A percentile compares a stretch with the other conserved stretches of the same genome.
Conservation (phyloP, 352 stramenopile species). For the Saprolegnia parasitica region DNA sequence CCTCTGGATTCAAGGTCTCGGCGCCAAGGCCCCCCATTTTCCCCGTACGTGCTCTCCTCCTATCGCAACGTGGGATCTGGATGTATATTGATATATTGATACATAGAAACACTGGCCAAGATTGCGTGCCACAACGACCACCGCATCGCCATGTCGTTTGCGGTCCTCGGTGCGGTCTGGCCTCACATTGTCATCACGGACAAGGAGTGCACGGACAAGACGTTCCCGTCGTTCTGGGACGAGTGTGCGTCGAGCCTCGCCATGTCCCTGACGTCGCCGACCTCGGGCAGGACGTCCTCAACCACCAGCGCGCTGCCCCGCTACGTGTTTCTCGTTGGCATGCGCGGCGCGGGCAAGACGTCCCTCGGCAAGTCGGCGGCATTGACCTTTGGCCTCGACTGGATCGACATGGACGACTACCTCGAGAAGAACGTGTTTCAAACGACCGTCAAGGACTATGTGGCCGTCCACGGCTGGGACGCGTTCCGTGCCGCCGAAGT, state of each 20-base stretch:
- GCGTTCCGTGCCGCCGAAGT: conserved; percentile 69
- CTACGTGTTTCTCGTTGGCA: conserved; percentile 75
- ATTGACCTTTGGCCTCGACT: conserved; percentile 41
- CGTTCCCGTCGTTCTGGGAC: conserved; percentile 96
- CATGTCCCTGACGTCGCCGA: conserved; percentile 41
- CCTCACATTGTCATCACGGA: conserved; percentile 94
- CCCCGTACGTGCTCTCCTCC: conserved; percentile 32
- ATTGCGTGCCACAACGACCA: conserved; percentile 96
- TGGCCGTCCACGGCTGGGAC: conserved; percentile 66
- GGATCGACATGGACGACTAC: conserved; percentile 76
- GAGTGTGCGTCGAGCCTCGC: conserved; percentile 62
- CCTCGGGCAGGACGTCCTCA: conserved; percentile 34
- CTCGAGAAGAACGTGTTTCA: conserved; percentile 45
- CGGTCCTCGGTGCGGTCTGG: conserved; percentile 88
- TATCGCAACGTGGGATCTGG: conserved; percentile 49
- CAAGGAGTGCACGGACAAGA: conserved; percentile 97
- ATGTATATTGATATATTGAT: background rate
- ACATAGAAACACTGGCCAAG: conserved; percentile 32
- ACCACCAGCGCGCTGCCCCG: conserved; percentile 26
- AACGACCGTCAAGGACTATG: conserved; percentile 60
- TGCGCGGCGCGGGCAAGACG: conserved; percentile 83
- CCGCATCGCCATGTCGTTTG: conserved; percentile 98
- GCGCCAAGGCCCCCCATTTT: conserved; percentile 28
- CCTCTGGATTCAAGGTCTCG: conserved; percentile 71
- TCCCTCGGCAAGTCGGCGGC: conserved; percentile 61